Conservation (phyloP, 2,329 filamentous ascomycete species). For the Claviceps lovelessii region DNA sequence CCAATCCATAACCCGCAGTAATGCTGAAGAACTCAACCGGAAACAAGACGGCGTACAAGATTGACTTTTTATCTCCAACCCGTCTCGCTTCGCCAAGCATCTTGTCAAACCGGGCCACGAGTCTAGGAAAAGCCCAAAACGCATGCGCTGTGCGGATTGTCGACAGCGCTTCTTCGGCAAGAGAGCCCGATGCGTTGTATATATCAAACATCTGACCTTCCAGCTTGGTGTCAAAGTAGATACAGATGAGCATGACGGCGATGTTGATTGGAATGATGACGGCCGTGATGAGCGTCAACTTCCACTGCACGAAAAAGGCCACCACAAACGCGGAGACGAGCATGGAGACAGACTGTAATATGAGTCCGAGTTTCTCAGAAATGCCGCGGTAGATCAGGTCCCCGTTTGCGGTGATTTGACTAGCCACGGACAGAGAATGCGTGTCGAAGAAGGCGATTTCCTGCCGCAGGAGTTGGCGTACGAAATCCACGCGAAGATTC, state of each 20-base stretch:
- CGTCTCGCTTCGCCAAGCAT: slow-evolving; percentile 26
- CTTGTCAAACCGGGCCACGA: slow-evolving; percentile 26
- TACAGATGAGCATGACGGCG: slow-evolving; percentile 23
- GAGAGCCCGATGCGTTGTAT: slow-evolving; percentile 26
- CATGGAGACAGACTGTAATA: slow-evolving; percentile 25
- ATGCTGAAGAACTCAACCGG: slow-evolving; percentile 33
- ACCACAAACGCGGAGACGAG: slow-evolving; percentile 26
- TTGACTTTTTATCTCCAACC: slow-evolving; percentile 29
- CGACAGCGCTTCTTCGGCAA: slow-evolving; percentile 35
- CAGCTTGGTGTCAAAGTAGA: slow-evolving; percentile 25
- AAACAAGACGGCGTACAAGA: slow-evolving; percentile 29
- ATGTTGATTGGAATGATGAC: slow-evolving; percentile 31
- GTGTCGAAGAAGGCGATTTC: slow-evolving; percentile 42
- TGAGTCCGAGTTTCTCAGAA: slow-evolving; percentile 29
- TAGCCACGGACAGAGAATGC: slow-evolving; percentile 27
- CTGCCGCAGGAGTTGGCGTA: slow-evolving; percentile 28
- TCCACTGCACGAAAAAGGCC: slow-evolving; percentile 27
- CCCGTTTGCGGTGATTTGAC: slow-evolving; percentile 33
- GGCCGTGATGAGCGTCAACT: slow-evolving; percentile 28
- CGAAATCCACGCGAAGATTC: slow-evolving; percentile 23
- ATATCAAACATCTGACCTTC: slow-evolving; percentile 30
- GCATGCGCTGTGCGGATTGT: slow-evolving; percentile 36
- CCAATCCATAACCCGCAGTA: slow-evolving; percentile 31
- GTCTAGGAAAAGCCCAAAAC: slow-evolving; percentile 32
- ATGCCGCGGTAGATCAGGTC: slow-evolving; percentile 31